phyloP scores from a whole-genome alignment of 2,329 filamentous ascomycete genomes.

The Talaromyces sp. region DNA sequence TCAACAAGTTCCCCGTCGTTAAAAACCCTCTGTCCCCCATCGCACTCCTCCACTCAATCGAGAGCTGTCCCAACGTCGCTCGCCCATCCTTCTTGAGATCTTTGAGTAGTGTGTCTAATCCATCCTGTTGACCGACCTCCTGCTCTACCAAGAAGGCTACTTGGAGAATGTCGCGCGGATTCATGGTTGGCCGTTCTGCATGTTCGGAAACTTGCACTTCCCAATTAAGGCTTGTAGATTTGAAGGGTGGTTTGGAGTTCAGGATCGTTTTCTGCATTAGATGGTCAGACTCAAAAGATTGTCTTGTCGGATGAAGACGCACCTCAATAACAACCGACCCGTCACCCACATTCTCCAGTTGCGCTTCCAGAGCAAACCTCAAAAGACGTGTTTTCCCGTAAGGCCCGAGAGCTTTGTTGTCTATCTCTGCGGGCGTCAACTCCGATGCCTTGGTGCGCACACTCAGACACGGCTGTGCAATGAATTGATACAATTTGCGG shows the following conservation, averaged over 20 bases:
- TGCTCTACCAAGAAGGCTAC: conserved; percentile 62
- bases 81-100: conserved; percentile 50
- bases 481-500: conserved; percentile 93
- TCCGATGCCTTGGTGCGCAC: conserved; percentile 84
- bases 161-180: conserved; percentile 61
- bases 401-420: conserved; percentile 44
- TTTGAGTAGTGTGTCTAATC: conserved; percentile 50
- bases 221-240: conserved; percentile 54
- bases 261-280: conserved; percentile 44
- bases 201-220: conserved; percentile 41
- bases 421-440: conserved; percentile 47
- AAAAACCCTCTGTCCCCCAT: conserved; percentile 88
- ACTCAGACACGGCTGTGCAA: conserved; percentile 82
- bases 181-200: conserved; percentile 47
- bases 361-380: conserved; percentile 80
- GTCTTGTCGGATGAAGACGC: background rate
- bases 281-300: conserved; percentile 13
- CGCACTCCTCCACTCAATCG: conserved; percentile 80
- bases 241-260: conserved; percentile 52
- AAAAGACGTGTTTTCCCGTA: conserved; percentile 41
- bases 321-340: conserved; percentile 74
- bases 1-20: conserved; percentile 73
- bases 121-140: conserved; percentile 45
- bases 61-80: conserved; percentile 72
- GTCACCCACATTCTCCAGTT: conserved; percentile 92